Evolutionary conservation across 1,139 yeast species (phyloP).

Genomic region (Barnettozyma hawaiiensis): DNA sequence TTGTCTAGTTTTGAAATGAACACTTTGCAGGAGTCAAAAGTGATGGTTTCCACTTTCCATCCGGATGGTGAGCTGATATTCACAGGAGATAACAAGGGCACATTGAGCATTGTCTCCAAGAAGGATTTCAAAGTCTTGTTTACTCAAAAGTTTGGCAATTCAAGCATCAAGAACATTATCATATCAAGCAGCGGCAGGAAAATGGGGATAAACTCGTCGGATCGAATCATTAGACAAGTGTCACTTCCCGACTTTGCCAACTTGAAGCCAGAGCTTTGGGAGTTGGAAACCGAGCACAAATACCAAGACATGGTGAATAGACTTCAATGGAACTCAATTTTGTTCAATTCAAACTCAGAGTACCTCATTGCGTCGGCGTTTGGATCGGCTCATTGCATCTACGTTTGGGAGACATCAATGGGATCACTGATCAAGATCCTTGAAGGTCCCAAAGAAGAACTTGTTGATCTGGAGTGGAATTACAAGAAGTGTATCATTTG

Average conservation of each 20-base stretch:
- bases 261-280: conserved; percentile 31
- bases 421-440: conserved; percentile 84
- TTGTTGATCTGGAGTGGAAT: conserved; percentile 85
- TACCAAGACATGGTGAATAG: conserved; percentile 89
- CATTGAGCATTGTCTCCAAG: conserved; percentile 45
- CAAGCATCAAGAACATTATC: conserved; percentile 68
- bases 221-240: conserved; percentile 72
- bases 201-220: conserved; percentile 75
- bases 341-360: conserved; percentile 71
- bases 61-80: conserved; percentile 38
- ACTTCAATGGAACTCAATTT: conserved; percentile 82
- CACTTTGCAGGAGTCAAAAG: conserved; percentile 26
- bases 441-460: conserved; percentile 85
- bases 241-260: conserved; percentile 41
- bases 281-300: conserved; percentile 67
- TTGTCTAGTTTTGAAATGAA: conserved; percentile 24
- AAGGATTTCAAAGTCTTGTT: conserved; percentile 35
- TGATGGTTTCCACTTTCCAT: conserved; percentile 28
- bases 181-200: conserved; percentile 63
- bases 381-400: conserved; percentile 84
- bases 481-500: conserved; percentile 67
- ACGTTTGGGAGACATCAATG: conserved; percentile 87
- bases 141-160: conserved; percentile 51
- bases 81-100: conserved; percentile 78
- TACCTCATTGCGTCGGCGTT: conserved; percentile 83